Base-by-base conservation (phyloP, 1,139 yeast species). In the Torulaspora globosa region DNA sequence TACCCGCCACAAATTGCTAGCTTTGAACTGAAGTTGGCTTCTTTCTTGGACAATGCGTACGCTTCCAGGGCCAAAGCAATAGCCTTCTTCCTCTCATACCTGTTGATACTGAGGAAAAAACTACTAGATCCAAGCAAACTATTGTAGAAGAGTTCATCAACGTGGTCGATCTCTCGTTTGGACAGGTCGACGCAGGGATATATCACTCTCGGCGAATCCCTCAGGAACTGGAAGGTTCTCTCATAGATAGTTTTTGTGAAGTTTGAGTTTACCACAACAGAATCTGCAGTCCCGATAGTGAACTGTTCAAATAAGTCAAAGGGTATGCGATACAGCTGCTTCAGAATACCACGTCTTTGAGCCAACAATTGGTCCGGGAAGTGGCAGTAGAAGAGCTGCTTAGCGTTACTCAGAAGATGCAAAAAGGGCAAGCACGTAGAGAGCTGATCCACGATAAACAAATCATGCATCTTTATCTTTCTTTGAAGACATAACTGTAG, bases 1-100 rank as follows among this genome's bases (percentile, higher is more conserved):
- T 83, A 92, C 1, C 99, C 99, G n/a, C 99, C 98, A 3, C 95
- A 84, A 33, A 90, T 67, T 1, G 87, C 75, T 40, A 90, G 71
- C 50, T 79, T 75, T 36, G 71, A 63, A 11, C 54, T 47, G 1
- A 55, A 49, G 15, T 50, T 45, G 14, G 59, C 57, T 27, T 54
- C 52, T 31, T 58, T 61, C 5, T 49, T 56, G 46, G 67, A 62
- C 42, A 70, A 55, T 1, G 80, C 75, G 63, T 74, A 87, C 0
- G 96, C 70, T 36, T 74, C 67, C 19, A 92, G 70, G 0, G 97
- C 97, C 53, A 92, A 72, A 18, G 75, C 83, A 21, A 92, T 75
- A 59, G 87, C 83, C 65, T 94, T 92, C 62, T 88, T 86, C 44
- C 84, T 73, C 67, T 92, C 98, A 64, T 84, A 92, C 51, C 99